phyloP scores from a whole-genome alignment of 805 yeast genomes.

The Clavispora phyllophila region DNA sequence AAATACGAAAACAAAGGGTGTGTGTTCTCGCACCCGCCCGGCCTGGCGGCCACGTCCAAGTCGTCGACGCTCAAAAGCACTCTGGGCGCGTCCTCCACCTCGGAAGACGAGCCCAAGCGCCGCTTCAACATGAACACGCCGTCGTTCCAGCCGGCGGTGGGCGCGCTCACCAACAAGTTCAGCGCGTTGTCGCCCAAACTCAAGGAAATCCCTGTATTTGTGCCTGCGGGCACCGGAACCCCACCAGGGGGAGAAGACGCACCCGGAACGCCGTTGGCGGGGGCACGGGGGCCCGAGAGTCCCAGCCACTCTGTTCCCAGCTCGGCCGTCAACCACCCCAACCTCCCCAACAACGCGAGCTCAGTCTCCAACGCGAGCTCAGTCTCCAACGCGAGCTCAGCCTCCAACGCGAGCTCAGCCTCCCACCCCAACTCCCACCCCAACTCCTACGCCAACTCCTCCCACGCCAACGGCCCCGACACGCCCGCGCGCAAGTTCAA shows the following conservation, averaged over 20 bases:
- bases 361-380: too few relatives aligned
- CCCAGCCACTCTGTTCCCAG: too few relatives aligned
- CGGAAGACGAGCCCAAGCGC: slow-evolving; percentile 13
- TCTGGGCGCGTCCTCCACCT: slow-evolving; percentile 9
- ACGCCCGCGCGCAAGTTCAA: slow-evolving; percentile 25
- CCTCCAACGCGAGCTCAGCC: too few relatives aligned
- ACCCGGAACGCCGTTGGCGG: too few relatives aligned
- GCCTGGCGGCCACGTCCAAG: slow-evolving; percentile 4
- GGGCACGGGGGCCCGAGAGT: too few relatives aligned
- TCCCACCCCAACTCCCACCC: too few relatives aligned
- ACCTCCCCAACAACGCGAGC: too few relatives aligned
- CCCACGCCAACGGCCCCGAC: background rate
- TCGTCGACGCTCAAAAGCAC: background rate
- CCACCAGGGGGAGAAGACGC: too few relatives aligned
- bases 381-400: too few relatives aligned
- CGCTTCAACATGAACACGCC: slow-evolving; percentile 39
- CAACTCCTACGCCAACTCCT: too few relatives aligned
- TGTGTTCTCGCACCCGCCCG: slow-evolving; percentile 53
- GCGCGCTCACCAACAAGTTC: slow-evolving; percentile 30
- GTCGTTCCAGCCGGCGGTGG: slow-evolving; percentile 39
- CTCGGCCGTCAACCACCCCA: too few relatives aligned
- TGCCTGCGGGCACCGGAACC: slow-evolving; percentile 42
- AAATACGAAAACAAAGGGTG: slow-evolving; percentile 86
- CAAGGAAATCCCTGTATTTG: slow-evolving; percentile 44
- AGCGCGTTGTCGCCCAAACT: slow-evolving; percentile 46